Conservation (phyloP, 2,329 filamentous ascomycete species). For the Ophiostoma piceae region DNA sequence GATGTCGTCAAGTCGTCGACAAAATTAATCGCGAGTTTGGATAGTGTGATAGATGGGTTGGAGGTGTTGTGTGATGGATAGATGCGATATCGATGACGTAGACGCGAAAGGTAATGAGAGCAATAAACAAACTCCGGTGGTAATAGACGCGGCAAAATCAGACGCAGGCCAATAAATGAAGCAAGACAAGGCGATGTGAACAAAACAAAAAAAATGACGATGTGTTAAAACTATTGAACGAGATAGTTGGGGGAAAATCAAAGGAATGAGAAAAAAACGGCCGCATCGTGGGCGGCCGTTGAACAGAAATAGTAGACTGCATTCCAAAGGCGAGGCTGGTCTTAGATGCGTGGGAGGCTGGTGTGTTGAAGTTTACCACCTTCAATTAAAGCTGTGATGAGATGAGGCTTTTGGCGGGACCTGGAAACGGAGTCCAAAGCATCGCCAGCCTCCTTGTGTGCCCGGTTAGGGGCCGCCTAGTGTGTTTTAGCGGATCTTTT, state of each 20-base stretch:
- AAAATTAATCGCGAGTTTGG: background rate
- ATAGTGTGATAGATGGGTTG: background rate
- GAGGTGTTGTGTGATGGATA: background rate
- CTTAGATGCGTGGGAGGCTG: conserved; percentile 17
- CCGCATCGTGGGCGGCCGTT: conserved; percentile 17
- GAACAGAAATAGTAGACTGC: conserved; percentile 22
- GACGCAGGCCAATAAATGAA: background rate
- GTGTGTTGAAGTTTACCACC: background rate
- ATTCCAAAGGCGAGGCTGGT: conserved; percentile 22
- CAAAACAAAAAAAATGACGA: background rate
- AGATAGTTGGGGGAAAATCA: background rate
- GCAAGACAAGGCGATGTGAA: background rate
- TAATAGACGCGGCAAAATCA: background rate
- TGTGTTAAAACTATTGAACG: background rate
- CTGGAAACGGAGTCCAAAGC: conserved; percentile 11
- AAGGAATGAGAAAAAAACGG: background rate
- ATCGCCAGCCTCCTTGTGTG: conserved; percentile 20
- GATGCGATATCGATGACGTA: background rate
- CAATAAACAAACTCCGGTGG: background rate
- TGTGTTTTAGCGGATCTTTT: background rate
- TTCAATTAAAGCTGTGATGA: conserved; percentile 6
- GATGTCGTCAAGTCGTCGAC: background rate
- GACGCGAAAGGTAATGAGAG: background rate
- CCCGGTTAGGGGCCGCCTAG: background rate
- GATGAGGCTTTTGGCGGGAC: conserved; percentile 3